phyloP scores from a whole-genome alignment of 768 basidiomycete species.

The Postia placenta region DNA sequence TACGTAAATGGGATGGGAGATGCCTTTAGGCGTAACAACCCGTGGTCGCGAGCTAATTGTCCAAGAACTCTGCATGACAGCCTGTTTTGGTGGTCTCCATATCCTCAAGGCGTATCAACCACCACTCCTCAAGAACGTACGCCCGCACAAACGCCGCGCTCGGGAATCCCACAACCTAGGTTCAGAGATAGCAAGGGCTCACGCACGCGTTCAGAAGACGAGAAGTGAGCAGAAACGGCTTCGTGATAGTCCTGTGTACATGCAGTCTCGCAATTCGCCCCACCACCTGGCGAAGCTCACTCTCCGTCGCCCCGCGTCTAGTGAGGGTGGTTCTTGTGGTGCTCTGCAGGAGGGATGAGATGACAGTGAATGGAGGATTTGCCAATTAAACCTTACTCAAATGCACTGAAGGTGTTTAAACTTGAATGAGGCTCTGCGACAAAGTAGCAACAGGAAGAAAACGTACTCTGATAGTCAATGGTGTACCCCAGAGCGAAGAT shows the following conservation, averaged over 20 bases:
- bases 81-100: too few relatives aligned
- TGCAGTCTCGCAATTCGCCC: neutral
- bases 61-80: too few relatives aligned
- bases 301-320: slow-evolving; percentile 25
- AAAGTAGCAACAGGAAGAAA: slow-evolving; percentile 10
- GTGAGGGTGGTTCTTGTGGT: slow-evolving; percentile 90
- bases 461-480: slow-evolving; percentile 86
- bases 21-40: neutral
- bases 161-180: too few relatives aligned
- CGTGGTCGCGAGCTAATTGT: neutral
- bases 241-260: neutral
- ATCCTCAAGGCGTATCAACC: too few relatives aligned
- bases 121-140: too few relatives aligned
- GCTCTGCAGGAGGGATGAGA: slow-evolving; percentile 43
- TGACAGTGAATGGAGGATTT: slow-evolving; percentile 3
- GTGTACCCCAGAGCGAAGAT: slow-evolving; percentile 80
- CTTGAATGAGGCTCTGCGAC: neutral
- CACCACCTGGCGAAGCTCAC: neutral
- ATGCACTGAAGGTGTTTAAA: slow-evolving; percentile 50
- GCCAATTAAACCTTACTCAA: slow-evolving; percentile 51
- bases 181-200: too few relatives aligned
- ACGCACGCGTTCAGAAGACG: too few relatives aligned
- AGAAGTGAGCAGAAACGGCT: too few relatives aligned
- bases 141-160: too few relatives aligned
- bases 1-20: neutral